Percentiles rank a stretch among this genome's conserved stretches.
Evolutionary conservation across 2,329 filamentous ascomycete genomes (phyloP).

Genomic region (Clonostachys solani): DNA sequence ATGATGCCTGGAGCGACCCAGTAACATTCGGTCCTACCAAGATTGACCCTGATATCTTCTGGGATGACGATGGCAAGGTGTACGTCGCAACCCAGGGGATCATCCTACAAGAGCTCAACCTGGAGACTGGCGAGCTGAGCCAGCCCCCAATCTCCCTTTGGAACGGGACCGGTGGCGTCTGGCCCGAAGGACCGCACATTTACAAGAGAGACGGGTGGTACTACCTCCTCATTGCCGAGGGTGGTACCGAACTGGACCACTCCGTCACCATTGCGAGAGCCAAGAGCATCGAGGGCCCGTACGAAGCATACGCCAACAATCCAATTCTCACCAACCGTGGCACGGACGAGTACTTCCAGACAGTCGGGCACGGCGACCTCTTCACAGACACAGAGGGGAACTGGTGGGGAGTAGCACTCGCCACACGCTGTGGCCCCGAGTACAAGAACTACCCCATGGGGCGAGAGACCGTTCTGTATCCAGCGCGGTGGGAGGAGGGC

Average conservation of each 20-base stretch:
- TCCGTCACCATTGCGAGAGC: slow-evolving; percentile 36
- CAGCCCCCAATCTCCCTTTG: slow-evolving; percentile 30
- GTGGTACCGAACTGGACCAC: slow-evolving; percentile 36
- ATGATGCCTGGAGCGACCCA: slow-evolving; percentile 29
- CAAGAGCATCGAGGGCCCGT: slow-evolving; percentile 32
- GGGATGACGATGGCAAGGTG: slow-evolving; percentile 13
- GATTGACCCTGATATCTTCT: slow-evolving; percentile 15
- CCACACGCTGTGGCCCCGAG: slow-evolving; percentile 17
- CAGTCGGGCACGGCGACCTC: slow-evolving; percentile 37
- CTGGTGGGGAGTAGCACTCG: slow-evolving; percentile 28
- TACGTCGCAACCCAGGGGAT: slow-evolving; percentile 28
- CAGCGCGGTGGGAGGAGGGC: slow-evolving; percentile 39
- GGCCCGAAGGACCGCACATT: slow-evolving; percentile 39
- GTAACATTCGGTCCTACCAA: slow-evolving; percentile 16
- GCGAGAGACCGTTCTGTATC: slow-evolving; percentile 42
- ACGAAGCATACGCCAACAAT: slow-evolving; percentile 31
- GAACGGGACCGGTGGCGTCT: slow-evolving; percentile 33
- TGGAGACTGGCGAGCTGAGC: slow-evolving; percentile 24
- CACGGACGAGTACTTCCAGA: slow-evolving; percentile 29
- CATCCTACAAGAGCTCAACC: slow-evolving; percentile 15
- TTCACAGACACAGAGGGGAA: slow-evolving; percentile 36
- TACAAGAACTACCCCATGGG: slow-evolving; percentile 46
- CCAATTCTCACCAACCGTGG: slow-evolving; percentile 35
- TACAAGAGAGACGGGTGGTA: slow-evolving; percentile 36
- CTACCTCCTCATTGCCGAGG: slow-evolving; percentile 44